Evolutionary conservation across 805 yeast genomes (phyloP).

Genomic region (Tetrapisispora taiwanensis): DNA sequence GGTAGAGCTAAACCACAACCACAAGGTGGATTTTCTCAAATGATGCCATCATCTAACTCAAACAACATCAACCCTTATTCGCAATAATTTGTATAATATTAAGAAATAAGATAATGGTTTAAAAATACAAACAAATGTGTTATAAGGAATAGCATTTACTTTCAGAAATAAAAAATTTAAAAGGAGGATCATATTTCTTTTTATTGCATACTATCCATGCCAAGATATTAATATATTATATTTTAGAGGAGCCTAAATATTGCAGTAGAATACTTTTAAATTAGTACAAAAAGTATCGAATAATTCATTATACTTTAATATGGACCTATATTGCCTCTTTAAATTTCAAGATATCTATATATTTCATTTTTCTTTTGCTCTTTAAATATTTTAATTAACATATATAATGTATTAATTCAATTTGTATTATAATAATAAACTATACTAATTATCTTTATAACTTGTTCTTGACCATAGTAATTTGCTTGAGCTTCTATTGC

Average conservation of each 20-base stretch:
- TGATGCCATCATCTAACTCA: conserved; percentile 20
- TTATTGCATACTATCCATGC: too few relatives aligned
- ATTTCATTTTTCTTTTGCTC: background rate
- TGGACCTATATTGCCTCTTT: too few relatives aligned
- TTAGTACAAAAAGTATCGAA: too few relatives aligned
- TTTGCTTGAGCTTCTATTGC: too few relatives aligned
- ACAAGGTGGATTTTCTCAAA: conserved; percentile 26
- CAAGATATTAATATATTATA: background rate
- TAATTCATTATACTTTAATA: too few relatives aligned
- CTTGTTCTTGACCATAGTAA: too few relatives aligned
- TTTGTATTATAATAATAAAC: background rate
- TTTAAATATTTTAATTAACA: background rate
- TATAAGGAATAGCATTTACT: background rate
- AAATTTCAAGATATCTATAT: too few relatives aligned
- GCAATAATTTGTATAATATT: conserved; percentile 1
- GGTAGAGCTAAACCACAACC: conserved; percentile 10
- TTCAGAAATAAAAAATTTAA: too few relatives aligned
- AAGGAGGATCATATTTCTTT: too few relatives aligned
- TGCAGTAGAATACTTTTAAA: too few relatives aligned
- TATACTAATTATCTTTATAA: background rate
- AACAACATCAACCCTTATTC: conserved; percentile 22
- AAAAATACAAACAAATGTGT: background rate
- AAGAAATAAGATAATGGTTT: background rate
- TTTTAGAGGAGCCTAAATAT: too few relatives aligned
- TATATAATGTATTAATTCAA: background rate